These are phyloP conservation scores for Pharus latifolius DNA, from an alignment of 176 grass and related monocot species.

Conservation along the genomic window DNA sequence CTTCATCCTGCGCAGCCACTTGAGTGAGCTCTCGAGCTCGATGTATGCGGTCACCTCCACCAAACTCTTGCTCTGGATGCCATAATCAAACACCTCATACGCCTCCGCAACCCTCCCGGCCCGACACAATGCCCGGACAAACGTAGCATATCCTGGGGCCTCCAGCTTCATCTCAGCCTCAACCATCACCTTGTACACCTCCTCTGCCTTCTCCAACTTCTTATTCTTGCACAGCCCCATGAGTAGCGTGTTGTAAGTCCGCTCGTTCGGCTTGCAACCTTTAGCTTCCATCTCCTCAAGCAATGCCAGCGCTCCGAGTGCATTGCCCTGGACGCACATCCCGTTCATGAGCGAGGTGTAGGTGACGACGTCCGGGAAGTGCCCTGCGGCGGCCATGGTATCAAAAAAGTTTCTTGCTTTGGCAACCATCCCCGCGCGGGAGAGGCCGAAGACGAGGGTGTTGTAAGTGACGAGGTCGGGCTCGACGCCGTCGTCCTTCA, in stretches of 20 bases:
- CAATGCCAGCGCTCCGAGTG: conserved; percentile 26
- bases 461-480: conserved; percentile 90
- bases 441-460: conserved; percentile 65
- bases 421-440: conserved; percentile 60
- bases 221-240: conserved; percentile 84
- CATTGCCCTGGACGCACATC: conserved; percentile 79
- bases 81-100: conserved; percentile 78
- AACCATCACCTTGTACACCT: conserved; percentile 53
- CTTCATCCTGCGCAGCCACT: conserved; percentile 53
- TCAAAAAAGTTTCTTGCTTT: conserved; percentile 57
- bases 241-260: conserved; percentile 76
- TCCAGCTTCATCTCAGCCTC: conserved; percentile 63
- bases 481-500: conserved; percentile 63
- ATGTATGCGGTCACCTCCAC: conserved; percentile 34
- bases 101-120: conserved; percentile 32
- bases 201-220: conserved; percentile 51
- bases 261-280: conserved; percentile 55
- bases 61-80: conserved; percentile 60
- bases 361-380: conserved; percentile 64
- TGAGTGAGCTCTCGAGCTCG: conserved; percentile 65
- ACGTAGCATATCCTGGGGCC: conserved; percentile 43
- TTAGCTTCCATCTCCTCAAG: conserved; percentile 64
- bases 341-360: conserved; percentile 86
- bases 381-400: conserved; percentile 42
- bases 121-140: conserved; percentile 57